Evolutionary conservation across 106 monocot species (phyloP), one percentile per base, ranked within the genome.

Genomic region (Vanilla planifolia): DNA sequence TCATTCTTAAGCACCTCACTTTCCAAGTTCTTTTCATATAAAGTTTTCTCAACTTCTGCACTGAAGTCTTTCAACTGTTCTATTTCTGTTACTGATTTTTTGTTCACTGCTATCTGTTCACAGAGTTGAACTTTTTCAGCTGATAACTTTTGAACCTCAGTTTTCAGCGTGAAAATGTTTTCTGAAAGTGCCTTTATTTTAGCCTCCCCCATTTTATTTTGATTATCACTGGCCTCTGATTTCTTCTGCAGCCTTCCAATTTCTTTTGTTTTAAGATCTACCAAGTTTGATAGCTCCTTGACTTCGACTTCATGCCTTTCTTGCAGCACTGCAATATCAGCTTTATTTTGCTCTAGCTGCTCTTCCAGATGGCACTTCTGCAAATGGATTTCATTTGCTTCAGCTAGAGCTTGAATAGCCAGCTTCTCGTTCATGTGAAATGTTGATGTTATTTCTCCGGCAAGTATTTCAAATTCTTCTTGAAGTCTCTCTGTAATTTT

Each of bases 381-480:
- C 32, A 74, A 43, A 28, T 60, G 69, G 53, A 92, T 60, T 46
- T 98, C 67, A 24, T 56, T 64, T 45, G 75, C 79, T 71, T 99
- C 98, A 37, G 69, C 53, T 63, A 86, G 40, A 33, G 91, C 79
- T 70, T 85, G 59, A 67, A 63, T 50, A 47, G 88, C 67, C 58
- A 88, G 27, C 59, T 81, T 85, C 70, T 92, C 92, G 52, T 92
- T 99, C 5, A 73, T 61, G 51, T 71, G 33, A 71, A 99, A 99
- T 47, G 71, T 68, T 27, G 82, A 77, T 43, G 84, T 73, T 59
- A 92, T 81, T 63, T 88, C 85, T 36, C 43, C 16, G 42, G 82
- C 80, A 24, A 99, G 75, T 46, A 29, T 80, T 60, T 72, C 70
- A 46, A 88, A 70, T 65, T 98, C 96, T 35, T 78, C 70, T 26